A percentile compares a stretch with the other conserved stretches of the same genome.
These are phyloP conservation scores for Aspergillus sp. DNA, from an alignment of 2,329 filamentous ascomycete genomes.

Conservation along the genomic window DNA sequence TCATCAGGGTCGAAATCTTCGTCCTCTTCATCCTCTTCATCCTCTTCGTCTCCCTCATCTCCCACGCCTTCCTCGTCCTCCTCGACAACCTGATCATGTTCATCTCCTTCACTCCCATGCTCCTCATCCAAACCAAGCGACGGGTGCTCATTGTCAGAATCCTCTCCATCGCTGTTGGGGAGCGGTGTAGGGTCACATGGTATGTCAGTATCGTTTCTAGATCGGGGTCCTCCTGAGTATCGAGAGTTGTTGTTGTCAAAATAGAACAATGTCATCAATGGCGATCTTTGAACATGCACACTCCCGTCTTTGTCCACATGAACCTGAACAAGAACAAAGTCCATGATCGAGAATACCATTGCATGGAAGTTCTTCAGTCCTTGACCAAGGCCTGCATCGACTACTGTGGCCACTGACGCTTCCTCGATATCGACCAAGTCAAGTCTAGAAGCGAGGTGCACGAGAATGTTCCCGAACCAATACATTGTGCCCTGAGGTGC, in stretches of 20 bases:
- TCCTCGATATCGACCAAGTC: slow-evolving; percentile 11
- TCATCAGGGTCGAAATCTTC: not conserved
- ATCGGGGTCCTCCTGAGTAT: slow-evolving; percentile 6
- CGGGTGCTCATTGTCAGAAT: too few relatives aligned
- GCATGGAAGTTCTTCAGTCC: slow-evolving; percentile 8
- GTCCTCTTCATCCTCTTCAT: not conserved
- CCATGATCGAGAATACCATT: slow-evolving; percentile 13
- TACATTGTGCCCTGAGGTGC: slow-evolving; percentile 9
- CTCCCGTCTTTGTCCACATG: not conserved
- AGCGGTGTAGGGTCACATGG: too few relatives aligned
- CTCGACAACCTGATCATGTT: not conserved
- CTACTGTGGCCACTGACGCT: slow-evolving; percentile 8
- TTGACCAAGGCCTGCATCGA: slow-evolving; percentile 8
- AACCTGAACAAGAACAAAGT: slow-evolving; percentile 10
- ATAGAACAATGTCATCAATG: slow-evolving; percentile 8
- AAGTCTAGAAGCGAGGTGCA: slow-evolving; percentile 8
- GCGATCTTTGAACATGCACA: slow-evolving; percentile 6
- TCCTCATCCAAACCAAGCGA: not conserved
- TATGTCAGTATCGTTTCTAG: not conserved
- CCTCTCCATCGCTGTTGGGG: too few relatives aligned
- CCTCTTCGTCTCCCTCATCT: not conserved
- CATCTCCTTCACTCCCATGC: not conserved
- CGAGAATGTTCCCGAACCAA: slow-evolving; percentile 11
- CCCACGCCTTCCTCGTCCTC: not conserved
- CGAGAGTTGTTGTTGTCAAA: slow-evolving; percentile 6